Base-by-base conservation (phyloP, 2,329 filamentous ascomycete genomes). In the Fusarium napiforme region DNA sequence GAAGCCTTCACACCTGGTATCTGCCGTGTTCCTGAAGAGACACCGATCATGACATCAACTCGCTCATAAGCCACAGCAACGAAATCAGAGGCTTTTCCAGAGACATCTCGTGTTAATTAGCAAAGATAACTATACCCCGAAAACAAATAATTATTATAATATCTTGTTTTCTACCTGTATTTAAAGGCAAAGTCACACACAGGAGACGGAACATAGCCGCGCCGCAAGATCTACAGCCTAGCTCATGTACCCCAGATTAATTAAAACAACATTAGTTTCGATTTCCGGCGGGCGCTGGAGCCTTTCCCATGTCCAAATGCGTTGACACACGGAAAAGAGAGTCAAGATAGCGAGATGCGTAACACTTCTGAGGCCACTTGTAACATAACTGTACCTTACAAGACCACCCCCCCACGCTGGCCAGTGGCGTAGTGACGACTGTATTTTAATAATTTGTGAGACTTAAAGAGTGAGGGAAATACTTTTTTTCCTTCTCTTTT, bases 211-310 rank as follows among this genome's bases (percentile, higher is more conserved):
- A 66, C 60, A 46, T 39, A 36, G 46, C 50, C 46, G 56, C 34
- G 50, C 50, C 50, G 56, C 56, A 55, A 62, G 73, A 73, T 74
- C 72, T 60, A 73, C 64, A 70, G 68, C 55, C 60, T 69, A 69
- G 66, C 60, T 71, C 70, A 78, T 78, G 73, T 78, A 77, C 76
- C 76, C 76, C 76, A 69, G 76, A 78, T 72, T 69, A 65, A 69
- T 72, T 72, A 65, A 69, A 64, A 52, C 34, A 47, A 63, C 49
- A 34, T 58, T 67, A 60, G 42, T 61, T 64, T 73, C 65, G 52
- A 68, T 72, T 49, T 60, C 59, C 63, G 57, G 69, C 76, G 73
- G 69, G 58, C 72, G 75, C 76, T 74, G 71, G 67, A 52, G 64
- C 67, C 37, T 70, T 74, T 78, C 68, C 67, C 60, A 76, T 78